Base-by-base conservation (phyloP, 176 grass and related monocot genomes). In the Raddia distichophylla region DNA sequence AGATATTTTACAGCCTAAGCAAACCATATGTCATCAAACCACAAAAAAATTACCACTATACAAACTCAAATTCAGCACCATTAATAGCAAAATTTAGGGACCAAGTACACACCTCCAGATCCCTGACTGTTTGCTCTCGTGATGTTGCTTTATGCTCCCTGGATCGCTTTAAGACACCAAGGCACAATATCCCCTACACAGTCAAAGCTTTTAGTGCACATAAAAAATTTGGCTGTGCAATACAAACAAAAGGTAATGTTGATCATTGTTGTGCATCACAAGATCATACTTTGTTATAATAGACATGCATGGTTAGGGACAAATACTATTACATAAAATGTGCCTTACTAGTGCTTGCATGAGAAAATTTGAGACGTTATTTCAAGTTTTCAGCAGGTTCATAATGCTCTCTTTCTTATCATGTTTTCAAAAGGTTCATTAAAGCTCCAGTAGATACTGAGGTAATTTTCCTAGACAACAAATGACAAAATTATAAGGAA, bases 131-230 rank as follows among this genome's bases (percentile, higher is more conserved):
- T 90, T 98, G 96, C 16, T 87, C 96, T 67, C 86, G 55, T 53
- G 96, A 84, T 50, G 68, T 91, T 57, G 86, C 90, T 82, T 91
- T 95, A 74, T 95, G 80, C 82, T 98, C 75, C 66, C 86, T 86
- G 34, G 64, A 75, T 55, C 84, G 96, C 86, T 95, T 98, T 60
- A 91, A 64, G 73, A 86, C 87, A 86, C 93, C 90, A 70, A 98
- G 80, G 78, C 96, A 98, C 43, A 93, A 70, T 82, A 87, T 80
- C n/a, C 96, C 96, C 96, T 95, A 78, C 44, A 91, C 8, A 73
- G 85, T 89, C 64, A 53, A 80, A 83, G 48, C 63, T 71, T 67
- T 68, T 18, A 71, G 55, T 35, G 57, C 16, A 77, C 13, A 81
- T 64, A 45, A 78, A 32, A 81, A 37, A 15, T 52, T 20, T 61